Evolutionary conservation across 108 stramenopile species (phyloP), one percentile per base, ranked within the genome.

Genomic region (Epithemia pelagica): DNA sequence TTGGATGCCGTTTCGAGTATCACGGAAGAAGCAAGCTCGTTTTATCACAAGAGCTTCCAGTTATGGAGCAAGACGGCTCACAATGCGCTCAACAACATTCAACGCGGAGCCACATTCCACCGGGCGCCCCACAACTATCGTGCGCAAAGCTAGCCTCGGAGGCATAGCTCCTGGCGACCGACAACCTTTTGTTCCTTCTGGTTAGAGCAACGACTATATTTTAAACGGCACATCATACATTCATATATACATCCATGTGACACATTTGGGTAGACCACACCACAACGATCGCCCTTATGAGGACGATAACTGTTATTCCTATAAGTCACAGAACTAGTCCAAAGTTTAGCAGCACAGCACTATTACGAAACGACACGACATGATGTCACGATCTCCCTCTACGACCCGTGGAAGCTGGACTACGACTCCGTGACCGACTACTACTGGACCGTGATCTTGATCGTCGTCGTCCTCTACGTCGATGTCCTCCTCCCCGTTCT

Each of bases 11-110:
- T 61, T 61, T 61, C 61, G 3, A 61, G 31, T 29, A 27, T 61
- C 3, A 61, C 61, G 61, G 61, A 61, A 61, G 61, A 29, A 61
- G 61, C 30, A 29, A 61, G 61, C 28, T 61, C 61, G 10, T 29
- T 32, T 32, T 61, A 61, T 32, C 30, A 31, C 21, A 61, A 61
- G 30, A 61, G 26, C 30, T 61, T 61, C 28, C 24, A 61, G 21
- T 7, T n/a, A 7, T 61, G 61, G 61, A 61, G 26, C n/a, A 29
- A 61, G 31, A 28, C n/a, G 3, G 61, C 61, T 3, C 21, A 32
- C 21, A 31, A 61, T 27, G 61, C 61, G 8, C 30, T 61, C 24
- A 61, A 29, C 30, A n/a, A 61, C 21, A 26, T 31, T 27, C 28
- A 32, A 21, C 3, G 31, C 5, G 37, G 37, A 10, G n/a, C n/a